Evolutionary conservation across 164 flowering plant species (phyloP), one percentile per base, ranked within the genome.

Genomic region (Euptelea pleiosperma): DNA sequence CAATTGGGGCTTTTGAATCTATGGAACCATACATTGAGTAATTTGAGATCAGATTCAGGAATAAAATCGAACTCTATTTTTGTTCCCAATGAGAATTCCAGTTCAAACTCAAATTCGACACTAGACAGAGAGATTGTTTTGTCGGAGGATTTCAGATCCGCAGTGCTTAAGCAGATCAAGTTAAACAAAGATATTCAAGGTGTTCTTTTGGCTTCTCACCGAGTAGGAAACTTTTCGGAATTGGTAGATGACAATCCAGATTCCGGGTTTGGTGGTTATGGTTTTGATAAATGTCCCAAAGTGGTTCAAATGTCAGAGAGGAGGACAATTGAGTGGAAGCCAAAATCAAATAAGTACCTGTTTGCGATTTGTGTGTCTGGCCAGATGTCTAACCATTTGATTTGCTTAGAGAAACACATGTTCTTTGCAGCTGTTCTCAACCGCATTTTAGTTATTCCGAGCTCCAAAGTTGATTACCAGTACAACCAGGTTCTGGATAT

Each of bases 331-430:
- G 90, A 89, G 50, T 94, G 99, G 99, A 85, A 81, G 35, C 97
- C 95, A 0, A 82, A 64, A 42, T 26, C 75, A 1, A 49, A 78
- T 55, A 87, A 80, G 73, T 94, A 68, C 57, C 70, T 94, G 72
- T 78, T 91, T 57, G 90, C 96, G 0, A 79, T 91, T 18, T 91
- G 97, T 57, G 30, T 80, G 12, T 91, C 97, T 0, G 97, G 99
- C n/a, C 97, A 94, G 64, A 94, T 91, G 99, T 89, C 96, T 1
- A 94, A 94, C 70, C 97, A 85, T 71, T 78, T 94, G 81, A 89
- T 91, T 60, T 94, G 99, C 56, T 68, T 94, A 25, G 91, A 91
- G 77, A 94, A 94, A 65, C 99, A 94, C 66, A 91, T 94, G 88
- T 89, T 91, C 64, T 91, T 94, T 42, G 99, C 99, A 0, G 96